phyloP scores from a whole-genome alignment of 2,329 filamentous ascomycete genomes.

The Fusarium falciforme region DNA sequence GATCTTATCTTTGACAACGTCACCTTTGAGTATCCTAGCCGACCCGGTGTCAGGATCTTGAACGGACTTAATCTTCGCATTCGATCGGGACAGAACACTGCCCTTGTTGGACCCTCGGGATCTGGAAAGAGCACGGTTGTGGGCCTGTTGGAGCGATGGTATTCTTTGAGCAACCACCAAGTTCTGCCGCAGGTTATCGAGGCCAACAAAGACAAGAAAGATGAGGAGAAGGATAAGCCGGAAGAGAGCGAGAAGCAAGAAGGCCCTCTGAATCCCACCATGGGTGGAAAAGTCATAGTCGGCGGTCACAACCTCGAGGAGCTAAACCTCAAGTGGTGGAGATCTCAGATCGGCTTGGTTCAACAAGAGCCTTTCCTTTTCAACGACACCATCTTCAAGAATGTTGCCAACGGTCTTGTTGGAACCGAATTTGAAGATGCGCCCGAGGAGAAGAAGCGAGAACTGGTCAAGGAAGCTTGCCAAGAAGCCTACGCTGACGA shows the following conservation, averaged over 20 bases:
- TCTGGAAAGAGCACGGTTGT: slow-evolving; percentile 72
- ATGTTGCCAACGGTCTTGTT: slow-evolving; percentile 59
- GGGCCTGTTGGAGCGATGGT: slow-evolving; percentile 66
- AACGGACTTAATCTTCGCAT: slow-evolving; percentile 66
- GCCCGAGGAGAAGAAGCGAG: slow-evolving; percentile 52
- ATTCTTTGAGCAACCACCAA: slow-evolving; percentile 49
- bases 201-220: not conserved
- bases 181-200: slow-evolving; percentile 20
- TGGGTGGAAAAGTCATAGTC: slow-evolving; percentile 13
- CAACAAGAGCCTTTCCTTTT: slow-evolving; percentile 69
- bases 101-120: slow-evolving; percentile 76
- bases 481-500: slow-evolving; percentile 64
- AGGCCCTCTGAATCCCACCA: not conserved
- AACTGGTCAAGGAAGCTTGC: slow-evolving; percentile 60
- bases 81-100: slow-evolving; percentile 70
- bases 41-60: slow-evolving; percentile 31
- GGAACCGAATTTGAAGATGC: slow-evolving; percentile 51
- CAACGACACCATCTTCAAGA: slow-evolving; percentile 59
- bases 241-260: not conserved
- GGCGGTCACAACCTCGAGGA: slow-evolving; percentile 21
- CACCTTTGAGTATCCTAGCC: slow-evolving; percentile 35
- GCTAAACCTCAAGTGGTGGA: slow-evolving; percentile 37
- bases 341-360: slow-evolving; percentile 51
- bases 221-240: not conserved
- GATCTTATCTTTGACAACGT: slow-evolving; percentile 60